Evolutionary conservation across 257 asterid species (phyloP).

Genomic region (Eucommia ulmoides): DNA sequence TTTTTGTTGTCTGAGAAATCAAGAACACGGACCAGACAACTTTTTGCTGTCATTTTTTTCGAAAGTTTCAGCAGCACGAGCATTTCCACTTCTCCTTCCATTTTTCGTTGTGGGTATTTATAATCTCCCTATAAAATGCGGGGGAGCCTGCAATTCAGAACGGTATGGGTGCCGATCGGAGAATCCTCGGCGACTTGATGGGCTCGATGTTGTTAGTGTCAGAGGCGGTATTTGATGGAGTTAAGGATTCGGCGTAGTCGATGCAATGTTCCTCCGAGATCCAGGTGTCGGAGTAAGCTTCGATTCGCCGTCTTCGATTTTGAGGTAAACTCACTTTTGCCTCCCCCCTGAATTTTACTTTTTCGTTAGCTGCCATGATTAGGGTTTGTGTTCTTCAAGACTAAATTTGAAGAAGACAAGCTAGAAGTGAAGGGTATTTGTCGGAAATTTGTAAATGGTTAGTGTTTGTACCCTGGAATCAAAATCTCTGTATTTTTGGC

Average conservation of each 20-base stretch:
- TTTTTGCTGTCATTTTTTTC: too few species aligned
- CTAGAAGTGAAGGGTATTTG: slow-evolving; percentile 6
- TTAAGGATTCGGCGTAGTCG: slow-evolving; percentile 60
- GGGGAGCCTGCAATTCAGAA: slow-evolving; percentile 23
- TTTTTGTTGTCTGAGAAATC: too few species aligned
- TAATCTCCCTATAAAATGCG: slow-evolving; percentile 33
- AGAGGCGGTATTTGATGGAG: slow-evolving; percentile 68
- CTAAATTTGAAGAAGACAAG: too few species aligned
- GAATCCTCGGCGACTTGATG: slow-evolving; percentile 54
- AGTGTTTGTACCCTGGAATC: too few species aligned
- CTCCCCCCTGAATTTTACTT: background rate
- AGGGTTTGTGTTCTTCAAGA: too few species aligned
- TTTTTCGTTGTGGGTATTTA: slow-evolving; percentile 19
- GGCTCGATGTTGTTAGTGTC: slow-evolving; percentile 30
- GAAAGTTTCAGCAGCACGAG: too few species aligned
- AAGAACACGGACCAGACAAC: too few species aligned
- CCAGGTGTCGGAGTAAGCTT: slow-evolving; percentile 29
- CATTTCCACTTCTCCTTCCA: background rate
- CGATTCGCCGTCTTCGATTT: slow-evolving; percentile 21
- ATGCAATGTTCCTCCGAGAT: slow-evolving; percentile 25
- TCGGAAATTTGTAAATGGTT: too few species aligned
- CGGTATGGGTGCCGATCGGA: slow-evolving; percentile 43
- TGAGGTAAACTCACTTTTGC: slow-evolving; percentile 23
- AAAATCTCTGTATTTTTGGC: background rate
- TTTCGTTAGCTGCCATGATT: too few species aligned